Evolutionary conservation across 768 basidiomycete genomes (phyloP), one percentile per base, ranked within the genome.

Genomic region (Boletellus ananiceps): DNA sequence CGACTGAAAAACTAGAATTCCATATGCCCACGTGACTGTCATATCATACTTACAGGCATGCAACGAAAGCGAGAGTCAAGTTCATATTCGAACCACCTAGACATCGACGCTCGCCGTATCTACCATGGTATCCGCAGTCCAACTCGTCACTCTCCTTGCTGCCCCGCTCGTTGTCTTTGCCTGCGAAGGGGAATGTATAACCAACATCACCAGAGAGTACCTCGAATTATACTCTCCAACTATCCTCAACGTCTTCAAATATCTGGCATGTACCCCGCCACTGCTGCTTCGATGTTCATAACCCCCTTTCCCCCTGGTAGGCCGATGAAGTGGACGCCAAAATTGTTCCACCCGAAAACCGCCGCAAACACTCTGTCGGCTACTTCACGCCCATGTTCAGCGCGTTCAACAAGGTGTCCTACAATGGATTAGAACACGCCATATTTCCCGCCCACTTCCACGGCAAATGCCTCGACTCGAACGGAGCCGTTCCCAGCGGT

Each of bases 401-500:
- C 14, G 71, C 72, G 3, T 88, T 78, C 69, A 49, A 71, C 40
- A 64, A 71, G 44, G 53, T 62, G 5, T 71, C 77, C 14, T 80
- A 76, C 58, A 45, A 66, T 18, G 59, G 63, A 5, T 71, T 84
- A 61, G 68, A 78, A 57, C 68, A 63, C 36, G 79, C 74, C n/a
- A 82, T 89, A 50, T 89, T 89, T 55, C 80, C 81, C 5, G 60
- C 67, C n/a, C 79, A 70, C 67, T 90, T 90, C 63, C 87, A 89
- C 54, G 88, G 87, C 48, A 89, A 86, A 66, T 88, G 87, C 58
- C 76, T 77, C 60, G 59, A 59, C 41, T 56, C 71, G 19, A 69
- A 77, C 38, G 79, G 80, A 36, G 67, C 73, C 48, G 77, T 84
- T 35, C 87, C 86, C 14, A 45, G 68, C 2, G 87, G 88, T 19